These are phyloP conservation scores for Thielaviopsis musarum DNA, from an alignment of 2,329 filamentous ascomycete genomes.

Conservation along the genomic window DNA sequence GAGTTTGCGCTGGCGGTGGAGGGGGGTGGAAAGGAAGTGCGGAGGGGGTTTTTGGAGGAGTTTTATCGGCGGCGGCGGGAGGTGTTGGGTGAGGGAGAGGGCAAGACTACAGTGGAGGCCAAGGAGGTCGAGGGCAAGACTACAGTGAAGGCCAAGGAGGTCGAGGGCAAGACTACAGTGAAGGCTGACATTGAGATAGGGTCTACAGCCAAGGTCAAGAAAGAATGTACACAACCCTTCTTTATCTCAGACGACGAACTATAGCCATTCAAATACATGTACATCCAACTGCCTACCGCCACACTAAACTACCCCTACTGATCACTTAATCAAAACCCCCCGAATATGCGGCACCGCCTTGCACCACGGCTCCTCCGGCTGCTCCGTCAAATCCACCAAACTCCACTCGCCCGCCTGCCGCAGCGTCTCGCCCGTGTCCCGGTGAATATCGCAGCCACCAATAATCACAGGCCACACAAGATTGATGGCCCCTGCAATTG, in stretches of 20 bases:
- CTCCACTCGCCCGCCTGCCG: slow-evolving; percentile 33
- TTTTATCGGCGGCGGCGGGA: slow-evolving; percentile 60
- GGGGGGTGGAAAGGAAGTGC: slow-evolving; percentile 69
- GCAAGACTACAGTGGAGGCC: background rate
- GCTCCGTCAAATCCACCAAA: slow-evolving; percentile 29
- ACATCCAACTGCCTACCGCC: too few relatives aligned
- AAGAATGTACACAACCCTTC: slow-evolving; percentile 16
- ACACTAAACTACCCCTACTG: too few relatives aligned
- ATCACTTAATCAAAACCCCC: slow-evolving; percentile 35
- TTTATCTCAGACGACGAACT: slow-evolving; percentile 24
- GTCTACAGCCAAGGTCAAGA: too few relatives aligned
- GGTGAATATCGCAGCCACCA: slow-evolving; percentile 34
- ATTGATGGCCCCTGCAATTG: slow-evolving; percentile 34
- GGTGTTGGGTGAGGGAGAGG: slow-evolving; percentile 23
- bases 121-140: slow-evolving; percentile 14
- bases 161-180: slow-evolving; percentile 11
- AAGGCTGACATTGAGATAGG: too few relatives aligned
- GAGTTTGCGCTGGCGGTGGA: slow-evolving; percentile 87
- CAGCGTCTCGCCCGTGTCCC: slow-evolving; percentile 30
- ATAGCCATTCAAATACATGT: slow-evolving; percentile 13
- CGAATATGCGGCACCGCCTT: slow-evolving; percentile 30
- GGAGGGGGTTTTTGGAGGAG: slow-evolving; percentile 57
- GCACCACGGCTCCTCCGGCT: slow-evolving; percentile 25
- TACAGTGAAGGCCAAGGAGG: slow-evolving; percentile 8
- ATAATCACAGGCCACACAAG: slow-evolving; percentile 34